A percentile compares a stretch with the other conserved stretches of the same genome.
Conservation (phyloP, 352 stramenopile genomes). For the Pythium insidiosum region DNA sequence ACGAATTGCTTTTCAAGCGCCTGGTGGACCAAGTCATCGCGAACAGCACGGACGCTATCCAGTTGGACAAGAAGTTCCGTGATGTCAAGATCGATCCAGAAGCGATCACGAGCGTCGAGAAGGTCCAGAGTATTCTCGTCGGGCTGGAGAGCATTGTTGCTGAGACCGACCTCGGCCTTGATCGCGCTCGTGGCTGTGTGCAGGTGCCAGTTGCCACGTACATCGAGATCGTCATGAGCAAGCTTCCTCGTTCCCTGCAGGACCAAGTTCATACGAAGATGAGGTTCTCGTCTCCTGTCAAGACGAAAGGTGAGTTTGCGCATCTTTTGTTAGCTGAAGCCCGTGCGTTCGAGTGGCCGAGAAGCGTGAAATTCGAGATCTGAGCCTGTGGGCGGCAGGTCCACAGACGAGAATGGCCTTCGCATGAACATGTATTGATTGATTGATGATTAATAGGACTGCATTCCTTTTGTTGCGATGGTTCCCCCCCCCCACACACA, state of each 20-base stretch:
- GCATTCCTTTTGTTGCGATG: no score
- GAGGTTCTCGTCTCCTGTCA: not conserved
- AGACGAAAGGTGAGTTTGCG: not conserved
- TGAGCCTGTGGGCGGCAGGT: no score
- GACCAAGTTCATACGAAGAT: not conserved
- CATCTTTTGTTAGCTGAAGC: not conserved
- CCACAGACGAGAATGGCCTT: no score
- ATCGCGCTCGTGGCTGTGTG: no score
- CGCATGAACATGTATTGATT: no score
- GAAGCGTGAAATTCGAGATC: no score
- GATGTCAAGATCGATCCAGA: not conserved
- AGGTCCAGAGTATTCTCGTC: constrained; percentile 1
- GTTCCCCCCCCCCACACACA: no score
- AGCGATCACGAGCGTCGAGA: not conserved
- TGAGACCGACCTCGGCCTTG: not conserved
- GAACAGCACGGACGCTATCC: not conserved
- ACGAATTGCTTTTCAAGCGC: not conserved
- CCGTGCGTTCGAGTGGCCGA: not conserved
- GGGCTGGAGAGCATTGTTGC: not conserved
- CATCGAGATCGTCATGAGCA: not conserved
- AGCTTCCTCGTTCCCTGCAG: not conserved
- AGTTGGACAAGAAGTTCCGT: constrained; percentile 1
- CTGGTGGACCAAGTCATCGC: not conserved
- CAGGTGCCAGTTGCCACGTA: not conserved
- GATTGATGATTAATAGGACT: no score